Conservation (phyloP, 495 filamentous ascomycete species). For the Neurospora sp. region DNA sequence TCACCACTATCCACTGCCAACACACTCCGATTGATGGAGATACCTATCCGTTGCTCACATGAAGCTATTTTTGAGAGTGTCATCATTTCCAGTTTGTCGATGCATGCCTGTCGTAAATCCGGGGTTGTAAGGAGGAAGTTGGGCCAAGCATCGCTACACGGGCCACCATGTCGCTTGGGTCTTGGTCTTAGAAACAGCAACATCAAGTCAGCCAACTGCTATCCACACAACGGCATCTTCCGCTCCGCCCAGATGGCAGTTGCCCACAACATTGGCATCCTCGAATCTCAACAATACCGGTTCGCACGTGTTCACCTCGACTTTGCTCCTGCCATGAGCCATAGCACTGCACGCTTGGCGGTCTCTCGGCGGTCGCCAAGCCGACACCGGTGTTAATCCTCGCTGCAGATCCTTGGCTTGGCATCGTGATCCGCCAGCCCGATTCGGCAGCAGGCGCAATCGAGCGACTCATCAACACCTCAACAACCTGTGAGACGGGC, state of each 20-base stretch:
- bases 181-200: not conserved
- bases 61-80: not conserved
- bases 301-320: not conserved
- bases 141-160: not conserved
- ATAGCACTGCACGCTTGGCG: not conserved
- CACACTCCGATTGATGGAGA: not conserved
- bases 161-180: not conserved
- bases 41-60: not conserved
- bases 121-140: not conserved
- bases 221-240: not conserved
- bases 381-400: not conserved
- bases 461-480: not conserved
- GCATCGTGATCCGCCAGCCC: not conserved
- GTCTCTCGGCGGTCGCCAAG: not conserved
- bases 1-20: not conserved
- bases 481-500: not conserved
- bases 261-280: not conserved
- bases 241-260: not conserved
- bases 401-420: not conserved
- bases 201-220: not conserved
- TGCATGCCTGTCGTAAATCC: not conserved
- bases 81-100: not conserved
- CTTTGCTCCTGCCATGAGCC: not conserved
- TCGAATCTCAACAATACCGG: not conserved
- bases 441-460: not conserved